These are phyloP conservation scores for Amanita inopinata DNA, from an alignment of 768 basidiomycete genomes.

Conservation along the genomic window DNA sequence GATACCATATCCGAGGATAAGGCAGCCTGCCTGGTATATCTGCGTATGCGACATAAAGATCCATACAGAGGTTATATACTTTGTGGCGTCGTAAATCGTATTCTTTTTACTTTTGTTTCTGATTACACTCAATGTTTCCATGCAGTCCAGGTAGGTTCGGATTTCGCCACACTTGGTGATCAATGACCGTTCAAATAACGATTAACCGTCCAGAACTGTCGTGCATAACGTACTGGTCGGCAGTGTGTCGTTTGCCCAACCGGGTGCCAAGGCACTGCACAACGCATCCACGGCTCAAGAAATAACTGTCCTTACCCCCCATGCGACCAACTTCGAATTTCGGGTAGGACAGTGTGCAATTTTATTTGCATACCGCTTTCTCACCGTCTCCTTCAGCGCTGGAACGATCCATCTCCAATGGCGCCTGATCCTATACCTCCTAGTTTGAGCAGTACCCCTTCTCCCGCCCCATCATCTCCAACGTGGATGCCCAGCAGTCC, in stretches of 20 bases:
- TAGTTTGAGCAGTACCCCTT: constrained; percentile 20
- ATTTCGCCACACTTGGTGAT: constrained; percentile 8
- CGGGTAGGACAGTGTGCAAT: constrained; percentile 26
- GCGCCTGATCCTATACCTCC: constrained; percentile 36
- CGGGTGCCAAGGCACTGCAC: constrained; percentile 67
- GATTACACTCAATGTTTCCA: constrained; percentile 7
- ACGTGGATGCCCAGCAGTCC: constrained; percentile 17
- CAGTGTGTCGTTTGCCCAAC: constrained; percentile 69
- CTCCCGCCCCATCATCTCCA: constrained; percentile 21
- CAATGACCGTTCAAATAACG: constrained; percentile 11
- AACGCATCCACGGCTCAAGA: constrained; percentile 80
- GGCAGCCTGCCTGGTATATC: constrained; percentile 68
- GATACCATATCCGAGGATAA: constrained; percentile 74
- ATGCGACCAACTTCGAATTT: constrained; percentile 41
- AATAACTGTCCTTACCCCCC: constrained; percentile 62
- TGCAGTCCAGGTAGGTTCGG: constrained; percentile 8
- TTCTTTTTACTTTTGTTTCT: background rate
- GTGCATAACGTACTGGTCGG: constrained; percentile 68
- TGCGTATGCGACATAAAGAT: constrained; percentile 74
- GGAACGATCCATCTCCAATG: constrained; percentile 61
- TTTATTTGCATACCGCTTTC: background rate
- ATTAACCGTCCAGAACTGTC: constrained; percentile 45
- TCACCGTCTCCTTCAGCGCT: constrained; percentile 33
- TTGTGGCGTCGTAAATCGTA: constrained; percentile 58
- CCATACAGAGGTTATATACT: constrained; percentile 68